phyloP scores from a whole-genome alignment of 345 rosid species.

The Citrus unshiu region DNA sequence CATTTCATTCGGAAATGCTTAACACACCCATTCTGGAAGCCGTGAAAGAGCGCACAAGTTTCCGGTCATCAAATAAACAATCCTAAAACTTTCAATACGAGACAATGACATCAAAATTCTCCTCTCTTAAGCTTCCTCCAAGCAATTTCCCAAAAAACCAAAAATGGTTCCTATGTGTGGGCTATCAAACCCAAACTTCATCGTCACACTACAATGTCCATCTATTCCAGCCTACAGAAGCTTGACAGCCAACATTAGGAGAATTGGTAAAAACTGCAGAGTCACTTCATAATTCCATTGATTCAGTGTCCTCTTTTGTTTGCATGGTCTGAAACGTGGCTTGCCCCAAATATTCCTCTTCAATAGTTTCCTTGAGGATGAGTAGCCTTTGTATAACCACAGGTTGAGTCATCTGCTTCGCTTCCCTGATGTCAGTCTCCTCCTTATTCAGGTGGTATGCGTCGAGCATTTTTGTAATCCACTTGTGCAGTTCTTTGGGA shows the following conservation, averaged over 20 bases:
- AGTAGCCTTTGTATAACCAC: slow-evolving; percentile 81
- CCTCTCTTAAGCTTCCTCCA: neutral
- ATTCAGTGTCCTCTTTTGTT: slow-evolving; percentile 19
- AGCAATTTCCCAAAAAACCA: neutral
- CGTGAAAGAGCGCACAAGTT: neutral
- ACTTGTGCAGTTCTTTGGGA: slow-evolving; percentile 90
- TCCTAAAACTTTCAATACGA: neutral
- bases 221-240: neutral
- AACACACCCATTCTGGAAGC: neutral
- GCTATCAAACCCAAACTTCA: neutral
- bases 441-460: slow-evolving; percentile 77
- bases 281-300: slow-evolving; percentile 34
- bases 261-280: neutral
- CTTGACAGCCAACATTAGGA: neutral
- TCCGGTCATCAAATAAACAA: neutral
- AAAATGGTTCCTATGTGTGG: neutral
- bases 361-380: slow-evolving; percentile 79
- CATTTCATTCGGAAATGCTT: no score
- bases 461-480: slow-evolving; percentile 88
- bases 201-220: neutral
- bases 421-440: slow-evolving; percentile 81
- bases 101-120: neutral
- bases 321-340: slow-evolving; percentile 5
- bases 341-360: slow-evolving; percentile 73
- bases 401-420: slow-evolving; percentile 78